Percentiles rank a stretch among this genome's conserved stretches.
These are phyloP conservation scores for Fusarium miscanthi DNA, from an alignment of 2,329 filamentous ascomycete genomes.

Conservation along the genomic window DNA sequence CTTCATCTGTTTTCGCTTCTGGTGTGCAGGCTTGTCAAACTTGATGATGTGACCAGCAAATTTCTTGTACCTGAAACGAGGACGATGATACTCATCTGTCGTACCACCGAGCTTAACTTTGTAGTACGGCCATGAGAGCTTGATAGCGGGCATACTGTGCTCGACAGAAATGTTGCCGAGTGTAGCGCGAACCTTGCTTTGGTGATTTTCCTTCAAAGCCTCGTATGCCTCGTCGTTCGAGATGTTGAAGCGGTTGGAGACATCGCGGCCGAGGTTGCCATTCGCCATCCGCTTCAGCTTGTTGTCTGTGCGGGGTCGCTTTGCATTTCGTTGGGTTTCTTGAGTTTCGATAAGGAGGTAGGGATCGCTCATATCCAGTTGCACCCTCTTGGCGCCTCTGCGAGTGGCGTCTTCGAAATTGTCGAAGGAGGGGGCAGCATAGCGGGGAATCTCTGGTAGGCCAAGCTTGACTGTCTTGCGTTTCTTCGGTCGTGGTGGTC, in stretches of 20 bases:
- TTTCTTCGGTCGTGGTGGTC: conserved; percentile 70
- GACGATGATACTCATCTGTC: conserved; percentile 85
- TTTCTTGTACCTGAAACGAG: conserved; percentile 77
- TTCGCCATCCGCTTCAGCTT: conserved; percentile 75
- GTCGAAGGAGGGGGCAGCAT: conserved; percentile 78
- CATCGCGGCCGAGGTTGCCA: conserved; percentile 75
- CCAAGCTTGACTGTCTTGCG: conserved; percentile 71
- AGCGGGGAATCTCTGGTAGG: conserved; percentile 67
- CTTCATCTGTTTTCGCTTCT: conserved; percentile 86
- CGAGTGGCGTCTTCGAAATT: conserved; percentile 81
- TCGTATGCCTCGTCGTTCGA: conserved; percentile 98
- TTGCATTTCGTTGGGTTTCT: conserved; percentile 70
- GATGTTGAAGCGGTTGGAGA: conserved; percentile 89
- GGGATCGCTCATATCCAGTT: conserved; percentile 89
- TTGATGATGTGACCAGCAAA: conserved; percentile 74
- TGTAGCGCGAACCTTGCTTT: conserved; percentile 93
- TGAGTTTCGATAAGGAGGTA: conserved; percentile 85
- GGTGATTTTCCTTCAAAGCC: conserved; percentile 93
- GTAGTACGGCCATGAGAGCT: conserved; percentile 96
- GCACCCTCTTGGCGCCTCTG: conserved; percentile 79
- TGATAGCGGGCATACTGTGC: conserved; percentile 90
- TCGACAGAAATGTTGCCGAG: conserved; percentile 93
- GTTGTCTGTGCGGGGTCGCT: conserved; percentile 66
- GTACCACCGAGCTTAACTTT: conserved; percentile 82
- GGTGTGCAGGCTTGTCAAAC: conserved; percentile 75